These are phyloP conservation scores for Gyrodon lividus DNA, from an alignment of 768 basidiomycete species.

Conservation along the genomic window DNA sequence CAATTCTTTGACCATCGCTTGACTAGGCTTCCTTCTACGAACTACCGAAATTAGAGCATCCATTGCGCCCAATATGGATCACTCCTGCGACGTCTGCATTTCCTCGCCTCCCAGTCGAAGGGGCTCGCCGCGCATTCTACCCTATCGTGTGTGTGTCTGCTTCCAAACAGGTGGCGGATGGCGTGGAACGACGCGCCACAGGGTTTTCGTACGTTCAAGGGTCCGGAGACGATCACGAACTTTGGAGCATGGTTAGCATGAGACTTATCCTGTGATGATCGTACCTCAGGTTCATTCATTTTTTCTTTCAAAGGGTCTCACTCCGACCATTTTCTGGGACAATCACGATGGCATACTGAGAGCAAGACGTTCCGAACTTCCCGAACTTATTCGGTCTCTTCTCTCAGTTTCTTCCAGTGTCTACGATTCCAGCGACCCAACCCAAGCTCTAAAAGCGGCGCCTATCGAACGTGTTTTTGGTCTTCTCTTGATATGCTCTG, in stretches of 20 bases:
- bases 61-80: slow-evolving; percentile 87
- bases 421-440: not conserved
- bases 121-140: slow-evolving; percentile 38
- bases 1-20: not conserved
- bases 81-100: slow-evolving; percentile 65
- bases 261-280: slow-evolving; percentile 1
- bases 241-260: slow-evolving; percentile 71
- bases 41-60: slow-evolving; percentile 56
- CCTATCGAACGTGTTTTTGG: slow-evolving; percentile 35
- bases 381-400: slow-evolving; percentile 25
- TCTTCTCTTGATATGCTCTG: slow-evolving; percentile 40
- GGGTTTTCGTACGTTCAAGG: slow-evolving; percentile 91
- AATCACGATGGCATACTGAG: slow-evolving; percentile 49
- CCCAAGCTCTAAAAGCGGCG: not conserved
- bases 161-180: slow-evolving; percentile 64
- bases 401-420: slow-evolving; percentile 1
- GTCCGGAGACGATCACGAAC: slow-evolving; percentile 92
- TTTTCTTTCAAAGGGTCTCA: slow-evolving; percentile 59
- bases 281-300: not conserved
- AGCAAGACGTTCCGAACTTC: slow-evolving; percentile 48
- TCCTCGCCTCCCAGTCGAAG: slow-evolving; percentile 35
- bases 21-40: slow-evolving; percentile 68
- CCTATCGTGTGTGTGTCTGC: slow-evolving; percentile 88
- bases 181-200: slow-evolving; percentile 55
- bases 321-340: slow-evolving; percentile 70